phyloP scores from a whole-genome alignment of 2,329 filamentous ascomycete genomes.

The Didymella lethalis region DNA sequence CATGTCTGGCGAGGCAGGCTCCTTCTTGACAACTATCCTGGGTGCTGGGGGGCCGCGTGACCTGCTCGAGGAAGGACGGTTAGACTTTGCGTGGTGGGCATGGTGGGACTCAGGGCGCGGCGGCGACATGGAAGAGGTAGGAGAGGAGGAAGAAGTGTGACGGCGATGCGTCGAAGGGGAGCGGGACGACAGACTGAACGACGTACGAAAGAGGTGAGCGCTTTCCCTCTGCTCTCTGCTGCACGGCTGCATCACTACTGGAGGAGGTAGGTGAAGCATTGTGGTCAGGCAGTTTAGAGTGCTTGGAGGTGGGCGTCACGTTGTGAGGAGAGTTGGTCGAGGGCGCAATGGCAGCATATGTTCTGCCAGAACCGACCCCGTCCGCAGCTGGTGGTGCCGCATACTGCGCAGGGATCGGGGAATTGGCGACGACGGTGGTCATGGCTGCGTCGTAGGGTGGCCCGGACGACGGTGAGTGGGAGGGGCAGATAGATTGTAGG shows the following conservation, averaged over 20 bases:
- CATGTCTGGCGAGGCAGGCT: slow-evolving; percentile 85
- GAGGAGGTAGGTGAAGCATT: slow-evolving; percentile 53
- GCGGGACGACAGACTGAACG: slow-evolving; percentile 38
- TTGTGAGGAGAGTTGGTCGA: slow-evolving; percentile 51
- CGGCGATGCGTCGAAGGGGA: slow-evolving; percentile 31
- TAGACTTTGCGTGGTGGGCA: slow-evolving; percentile 26
- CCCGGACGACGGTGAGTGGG: slow-evolving; percentile 23
- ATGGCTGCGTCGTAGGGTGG: slow-evolving; percentile 47
- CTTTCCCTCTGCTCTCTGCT: slow-evolving; percentile 59
- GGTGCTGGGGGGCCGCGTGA: slow-evolving; percentile 64
- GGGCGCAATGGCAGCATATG: slow-evolving; percentile 56
- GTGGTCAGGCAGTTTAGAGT: slow-evolving; percentile 44
- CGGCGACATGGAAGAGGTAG: slow-evolving; percentile 41
- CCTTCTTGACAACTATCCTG: slow-evolving; percentile 95
- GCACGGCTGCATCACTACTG: slow-evolving; percentile 48
- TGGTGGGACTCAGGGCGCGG: slow-evolving; percentile 27
- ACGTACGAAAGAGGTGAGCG: slow-evolving; percentile 62
- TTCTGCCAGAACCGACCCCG: slow-evolving; percentile 50
- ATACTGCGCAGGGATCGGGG: slow-evolving; percentile 52
- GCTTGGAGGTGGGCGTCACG: slow-evolving; percentile 49
- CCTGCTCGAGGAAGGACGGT: slow-evolving; percentile 56
- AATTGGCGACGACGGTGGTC: slow-evolving; percentile 57
- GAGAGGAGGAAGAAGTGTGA: slow-evolving; percentile 35
- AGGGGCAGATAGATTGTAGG: slow-evolving; percentile 44
- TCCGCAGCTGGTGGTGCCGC: slow-evolving; percentile 48